Evolutionary conservation across 75 land plant species (phyloP).

Genomic region (Pseudotsuga menziesii): DNA sequence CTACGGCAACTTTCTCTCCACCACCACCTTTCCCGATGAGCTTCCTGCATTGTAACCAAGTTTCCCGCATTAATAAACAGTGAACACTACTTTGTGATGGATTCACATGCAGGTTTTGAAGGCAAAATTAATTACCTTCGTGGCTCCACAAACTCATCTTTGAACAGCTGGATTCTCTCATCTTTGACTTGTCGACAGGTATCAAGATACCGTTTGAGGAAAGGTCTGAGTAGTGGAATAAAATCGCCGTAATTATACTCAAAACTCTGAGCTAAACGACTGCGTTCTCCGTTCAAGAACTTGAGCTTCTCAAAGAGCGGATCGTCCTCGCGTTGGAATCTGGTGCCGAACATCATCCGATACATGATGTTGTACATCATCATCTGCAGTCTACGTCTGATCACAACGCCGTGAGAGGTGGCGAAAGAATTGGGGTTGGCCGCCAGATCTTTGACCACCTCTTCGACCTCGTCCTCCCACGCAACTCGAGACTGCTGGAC

Average conservation of each 20-base stretch:
- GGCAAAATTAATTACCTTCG: conserved; percentile 42
- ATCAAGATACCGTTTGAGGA: conserved; percentile 62
- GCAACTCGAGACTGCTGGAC: neutral
- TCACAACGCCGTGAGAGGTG: conserved; percentile 10
- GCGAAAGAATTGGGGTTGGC: conserved; percentile 20
- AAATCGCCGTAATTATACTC: conserved; percentile 89
- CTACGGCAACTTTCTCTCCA: conserved; percentile 21
- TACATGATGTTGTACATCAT: conserved; percentile 43
- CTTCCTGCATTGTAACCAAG: conserved; percentile 17
- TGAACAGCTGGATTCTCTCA: conserved; percentile 57
- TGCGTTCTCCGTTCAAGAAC: conserved; percentile 24
- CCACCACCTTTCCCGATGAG: conserved; percentile 12
- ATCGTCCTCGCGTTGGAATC: conserved; percentile 26
- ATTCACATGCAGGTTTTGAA: neutral
- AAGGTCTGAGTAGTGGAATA: conserved; percentile 78
- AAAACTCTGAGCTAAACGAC: conserved; percentile 31
- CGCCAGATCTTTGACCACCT: conserved; percentile 18
- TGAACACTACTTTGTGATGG: neutral
- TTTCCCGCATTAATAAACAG: neutral
- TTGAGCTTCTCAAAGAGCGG: conserved; percentile 22
- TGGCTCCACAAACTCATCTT: conserved; percentile 56
- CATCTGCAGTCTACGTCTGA: conserved; percentile 19
- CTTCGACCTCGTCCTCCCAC: conserved; percentile 31
- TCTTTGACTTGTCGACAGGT: conserved; percentile 62
- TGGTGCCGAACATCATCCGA: conserved; percentile 28